Percentiles rank a stretch among this genome's conserved stretches.
Evolutionary conservation across 331 rosid species (phyloP).

Genomic region (Acacia pycnantha): DNA sequence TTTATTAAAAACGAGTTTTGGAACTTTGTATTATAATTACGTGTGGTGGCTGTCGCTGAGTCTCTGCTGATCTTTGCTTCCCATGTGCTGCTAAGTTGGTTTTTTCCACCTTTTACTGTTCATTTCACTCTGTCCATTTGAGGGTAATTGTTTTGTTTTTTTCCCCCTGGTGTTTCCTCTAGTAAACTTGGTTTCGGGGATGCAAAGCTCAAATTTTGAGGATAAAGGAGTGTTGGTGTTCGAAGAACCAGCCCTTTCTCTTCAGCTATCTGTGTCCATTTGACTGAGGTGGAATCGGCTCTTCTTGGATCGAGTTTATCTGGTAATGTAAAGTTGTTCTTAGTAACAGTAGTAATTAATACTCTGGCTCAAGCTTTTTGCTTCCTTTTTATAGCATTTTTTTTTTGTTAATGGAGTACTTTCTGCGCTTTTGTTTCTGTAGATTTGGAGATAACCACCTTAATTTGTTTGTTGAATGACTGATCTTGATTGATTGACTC

Average conservation of each 20-base stretch:
- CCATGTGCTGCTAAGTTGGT: constrained; percentile 48
- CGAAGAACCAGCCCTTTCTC: constrained; percentile 32
- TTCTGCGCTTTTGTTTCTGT: constrained; percentile 28
- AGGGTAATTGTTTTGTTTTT: not conserved
- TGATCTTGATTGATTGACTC: constrained; percentile 21
- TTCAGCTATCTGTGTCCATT: constrained; percentile 28
- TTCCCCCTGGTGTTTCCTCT: not conserved
- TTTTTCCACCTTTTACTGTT: constrained; percentile 15
- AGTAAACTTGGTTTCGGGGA: not conserved
- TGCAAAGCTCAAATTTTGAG: constrained; percentile 41
- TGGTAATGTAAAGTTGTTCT: constrained; percentile 40
- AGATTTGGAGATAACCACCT: constrained; percentile 16
- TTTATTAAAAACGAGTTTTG: constrained; percentile 6
- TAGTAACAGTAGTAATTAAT: not conserved
- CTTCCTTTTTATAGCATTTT: constrained; percentile 16
- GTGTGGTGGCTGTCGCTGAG: constrained; percentile 25
- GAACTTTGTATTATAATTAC: constrained; percentile 34
- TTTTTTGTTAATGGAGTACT: constrained; percentile 15
- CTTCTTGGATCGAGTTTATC: constrained; percentile 57
- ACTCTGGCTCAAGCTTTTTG: not conserved
- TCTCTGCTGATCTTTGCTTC: constrained; percentile 37
- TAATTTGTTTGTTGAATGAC: not conserved
- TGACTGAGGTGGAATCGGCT: constrained; percentile 23
- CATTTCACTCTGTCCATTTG: constrained; percentile 34
- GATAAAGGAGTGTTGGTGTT: constrained; percentile 26